Evolutionary conservation across 2,329 filamentous ascomycete genomes (phyloP).

Genomic region (Cadophora gregata): DNA sequence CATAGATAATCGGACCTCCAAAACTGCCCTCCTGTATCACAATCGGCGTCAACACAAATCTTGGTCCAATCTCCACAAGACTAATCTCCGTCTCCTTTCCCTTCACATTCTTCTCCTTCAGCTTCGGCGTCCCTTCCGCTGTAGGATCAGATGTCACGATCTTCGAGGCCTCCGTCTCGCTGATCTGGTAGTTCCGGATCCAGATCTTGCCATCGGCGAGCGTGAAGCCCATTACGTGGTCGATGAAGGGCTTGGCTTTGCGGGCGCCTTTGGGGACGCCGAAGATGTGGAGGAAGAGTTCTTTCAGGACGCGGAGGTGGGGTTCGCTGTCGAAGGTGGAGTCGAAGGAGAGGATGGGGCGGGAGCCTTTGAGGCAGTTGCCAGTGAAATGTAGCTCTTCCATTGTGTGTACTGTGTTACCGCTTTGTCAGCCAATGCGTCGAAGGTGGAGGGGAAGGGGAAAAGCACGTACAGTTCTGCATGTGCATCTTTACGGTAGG

Average conservation of each 20-base stretch:
- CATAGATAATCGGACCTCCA: slow-evolving; percentile 94
- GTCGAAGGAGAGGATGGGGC: slow-evolving; percentile 92
- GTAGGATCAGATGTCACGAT: slow-evolving; percentile 49
- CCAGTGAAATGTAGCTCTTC: slow-evolving; percentile 96
- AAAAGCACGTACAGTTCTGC: slow-evolving; percentile 66
- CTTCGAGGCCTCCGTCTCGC: slow-evolving; percentile 74
- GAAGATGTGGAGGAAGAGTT: slow-evolving; percentile 88
- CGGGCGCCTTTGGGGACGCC: slow-evolving; percentile 87
- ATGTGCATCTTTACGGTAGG: slow-evolving; percentile 72
- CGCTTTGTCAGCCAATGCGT: slow-evolving; percentile 35
- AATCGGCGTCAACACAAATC: slow-evolving; percentile 92
- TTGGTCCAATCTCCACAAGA: slow-evolving; percentile 90
- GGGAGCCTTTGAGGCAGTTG: slow-evolving; percentile 92
- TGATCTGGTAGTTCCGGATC: slow-evolving; percentile 94
- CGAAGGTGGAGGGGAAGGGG: neutral
- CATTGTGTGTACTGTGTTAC: slow-evolving; percentile 83
- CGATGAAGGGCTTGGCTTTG: slow-evolving; percentile 94
- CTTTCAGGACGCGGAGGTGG: slow-evolving; percentile 83
- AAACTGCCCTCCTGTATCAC: slow-evolving; percentile 95
- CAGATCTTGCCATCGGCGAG: slow-evolving; percentile 93
- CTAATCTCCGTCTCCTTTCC: slow-evolving; percentile 75
- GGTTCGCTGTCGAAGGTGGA: slow-evolving; percentile 81
- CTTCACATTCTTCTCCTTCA: slow-evolving; percentile 53
- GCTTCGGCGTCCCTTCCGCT: slow-evolving; percentile 53
- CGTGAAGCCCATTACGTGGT: slow-evolving; percentile 93